Percentiles rank a stretch among this genome's conserved stretches.
Conservation (phyloP, 371 early-diverging fungal genomes). For the Mortierella sp. region DNA sequence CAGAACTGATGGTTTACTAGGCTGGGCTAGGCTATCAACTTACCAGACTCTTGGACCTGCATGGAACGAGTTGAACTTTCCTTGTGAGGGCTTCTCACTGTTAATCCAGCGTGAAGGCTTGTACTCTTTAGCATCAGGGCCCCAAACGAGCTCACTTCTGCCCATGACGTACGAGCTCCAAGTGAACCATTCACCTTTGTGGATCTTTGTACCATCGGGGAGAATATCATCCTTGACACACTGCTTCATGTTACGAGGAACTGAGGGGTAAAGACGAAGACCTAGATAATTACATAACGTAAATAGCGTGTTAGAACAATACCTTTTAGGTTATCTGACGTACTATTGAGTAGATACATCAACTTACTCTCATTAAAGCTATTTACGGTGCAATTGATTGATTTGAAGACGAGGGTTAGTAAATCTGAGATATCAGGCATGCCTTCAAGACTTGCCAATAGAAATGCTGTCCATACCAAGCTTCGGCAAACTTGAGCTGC, state of each 20-base stretch:
- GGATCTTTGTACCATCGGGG: conserved; percentile 72
- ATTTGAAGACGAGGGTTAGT: background rate
- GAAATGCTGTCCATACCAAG: conserved; percentile 19
- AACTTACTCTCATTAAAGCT: background rate
- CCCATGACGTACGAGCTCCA: conserved; percentile 72
- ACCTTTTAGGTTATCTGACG: no score
- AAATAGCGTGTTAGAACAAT: background rate
- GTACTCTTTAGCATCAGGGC: conserved; percentile 70
- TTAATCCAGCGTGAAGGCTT: conserved; percentile 74
- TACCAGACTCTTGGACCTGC: conserved; percentile 64
- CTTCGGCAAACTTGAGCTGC: conserved; percentile 40
- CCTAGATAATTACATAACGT: background rate
- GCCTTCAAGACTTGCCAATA: background rate
- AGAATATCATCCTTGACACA: conserved; percentile 70
- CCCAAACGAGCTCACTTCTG: conserved; percentile 69
- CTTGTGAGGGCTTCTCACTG: conserved; percentile 40
- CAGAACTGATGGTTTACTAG: no score
- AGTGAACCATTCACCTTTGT: conserved; percentile 64
- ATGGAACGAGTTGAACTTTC: conserved; percentile 60
- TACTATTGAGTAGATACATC: no score
- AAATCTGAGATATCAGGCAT: background rate
- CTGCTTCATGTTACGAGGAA: conserved; percentile 68
- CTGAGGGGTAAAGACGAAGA: conserved; percentile 48
- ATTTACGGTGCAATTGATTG: background rate
- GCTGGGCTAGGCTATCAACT: background rate